Evolutionary conservation across 352 stramenopile genomes (phyloP), one percentile per base, ranked within the genome.

Genomic region (Phytophthora meadii): DNA sequence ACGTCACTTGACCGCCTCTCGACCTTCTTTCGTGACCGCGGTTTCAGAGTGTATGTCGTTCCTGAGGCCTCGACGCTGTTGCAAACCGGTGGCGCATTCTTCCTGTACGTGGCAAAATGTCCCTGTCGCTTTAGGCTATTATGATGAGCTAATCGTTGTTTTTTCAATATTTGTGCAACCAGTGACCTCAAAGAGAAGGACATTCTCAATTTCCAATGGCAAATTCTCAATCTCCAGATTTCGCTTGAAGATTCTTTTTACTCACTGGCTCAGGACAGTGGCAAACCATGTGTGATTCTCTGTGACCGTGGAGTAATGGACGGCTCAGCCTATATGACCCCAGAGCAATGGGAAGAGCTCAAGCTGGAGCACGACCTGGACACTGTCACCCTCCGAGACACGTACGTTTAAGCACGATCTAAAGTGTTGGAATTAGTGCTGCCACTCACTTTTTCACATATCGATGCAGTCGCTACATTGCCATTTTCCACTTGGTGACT

Each of bases 251-350:
- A 94, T 44, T 88, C 82, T 27, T 95, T 95, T 69, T 88, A 90
- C 62, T 93, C 85, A 10, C 74, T 95, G 41, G 87, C 85, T 34
- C 79, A 90, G 61, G 85, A 93, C 68, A 92, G 79, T 50, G 83
- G 82, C 50, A 88, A 90, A 65, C 84, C 84, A 1, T 95, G 85
- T 36, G 95, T 99, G 5, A 82, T 99, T 8, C 72, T 99, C 9
- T 99, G 95, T 67, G 97, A 99, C 77, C 84, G 97, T 41, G 97
- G 97, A 41, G 78, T 95, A 7, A 98, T 99, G 94, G 96, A 99
- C 75, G 95, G 95, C 54, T 88, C 92, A 44, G 96, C 95, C 5
- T 99, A 99, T 79, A 95, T 99, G 77, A 83, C 75, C 4, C 47
- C 74, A 8, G 83, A 98, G 61, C 78, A 95, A 66, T 98, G 97